Evolutionary conservation across 352 stramenopile species (phyloP).

Genomic region (Phytophthora idaei): DNA sequence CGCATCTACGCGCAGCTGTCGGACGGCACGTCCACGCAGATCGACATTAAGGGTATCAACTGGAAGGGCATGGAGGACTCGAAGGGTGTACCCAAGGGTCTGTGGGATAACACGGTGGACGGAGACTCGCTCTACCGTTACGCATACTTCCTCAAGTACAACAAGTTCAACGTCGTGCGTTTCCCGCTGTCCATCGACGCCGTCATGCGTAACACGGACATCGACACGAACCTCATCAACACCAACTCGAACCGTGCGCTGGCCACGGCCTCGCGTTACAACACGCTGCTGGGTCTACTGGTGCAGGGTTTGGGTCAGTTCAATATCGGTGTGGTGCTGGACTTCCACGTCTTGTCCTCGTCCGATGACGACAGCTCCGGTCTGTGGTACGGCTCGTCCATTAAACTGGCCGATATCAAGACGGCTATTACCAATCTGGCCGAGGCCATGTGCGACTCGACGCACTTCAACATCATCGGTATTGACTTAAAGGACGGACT

Average conservation of each 20-base stretch:
- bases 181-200: constrained; percentile 77
- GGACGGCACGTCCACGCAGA: constrained; percentile 57
- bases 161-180: constrained; percentile 86
- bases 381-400: constrained; percentile 81
- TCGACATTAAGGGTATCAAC: constrained; percentile 88
- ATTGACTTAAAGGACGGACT: constrained; percentile 83
- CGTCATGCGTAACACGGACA: constrained; percentile 67
- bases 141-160: constrained; percentile 69
- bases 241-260: constrained; percentile 86
- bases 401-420: constrained; percentile 78
- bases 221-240: constrained; percentile 74
- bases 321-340: constrained; percentile 78
- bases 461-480: constrained; percentile 87
- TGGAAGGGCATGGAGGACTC: constrained; percentile 84
- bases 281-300: constrained; percentile 62
- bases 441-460: constrained; percentile 72
- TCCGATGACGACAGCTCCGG: constrained; percentile 47
- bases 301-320: constrained; percentile 77
- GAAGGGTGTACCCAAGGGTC: constrained; percentile 70
- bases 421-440: constrained; percentile 77
- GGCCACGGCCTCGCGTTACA: constrained; percentile 61
- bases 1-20: constrained; percentile 65
- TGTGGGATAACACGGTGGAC: constrained; percentile 85
- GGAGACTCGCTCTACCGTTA: constrained; percentile 82
- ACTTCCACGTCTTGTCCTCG: constrained; percentile 77